A percentile compares a stretch with the other conserved stretches of the same genome.
phyloP scores from a whole-genome alignment of 116 monocot genomes.

The Phalaenopsis hybrid region DNA sequence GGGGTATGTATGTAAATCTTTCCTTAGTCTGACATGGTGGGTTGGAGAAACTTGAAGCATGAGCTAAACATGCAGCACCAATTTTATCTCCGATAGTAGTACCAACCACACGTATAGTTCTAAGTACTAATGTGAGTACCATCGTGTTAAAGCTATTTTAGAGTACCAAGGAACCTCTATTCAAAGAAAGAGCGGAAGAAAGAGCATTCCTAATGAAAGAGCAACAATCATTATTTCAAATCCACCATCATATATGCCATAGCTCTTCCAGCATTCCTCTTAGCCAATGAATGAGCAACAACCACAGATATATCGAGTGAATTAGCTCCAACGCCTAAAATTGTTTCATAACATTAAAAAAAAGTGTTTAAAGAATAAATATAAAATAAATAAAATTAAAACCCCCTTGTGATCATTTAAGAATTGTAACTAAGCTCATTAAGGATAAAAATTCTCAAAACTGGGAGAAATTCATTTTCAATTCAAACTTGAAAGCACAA shows the following conservation, averaged over 20 bases:
- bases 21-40: too few relatives aligned
- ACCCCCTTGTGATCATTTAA: not conserved
- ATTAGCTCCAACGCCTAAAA: constrained; percentile 61
- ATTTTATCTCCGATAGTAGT: too few relatives aligned
- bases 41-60: too few relatives aligned
- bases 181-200: too few relatives aligned
- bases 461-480: constrained; percentile 45
- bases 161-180: too few relatives aligned
- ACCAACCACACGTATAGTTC: too few relatives aligned
- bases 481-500: constrained; percentile 55
- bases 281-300: constrained; percentile 29
- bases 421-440: not conserved
- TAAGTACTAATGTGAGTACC: too few relatives aligned
- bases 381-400: not conserved
- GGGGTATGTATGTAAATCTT: too few relatives aligned
- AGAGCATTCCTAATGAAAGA: too few relatives aligned
- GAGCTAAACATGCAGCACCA: too few relatives aligned
- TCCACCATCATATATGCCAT: constrained; percentile 15
- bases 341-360: constrained; percentile 28
- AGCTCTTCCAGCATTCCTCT: constrained; percentile 21
- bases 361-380: not conserved
- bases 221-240: not conserved
- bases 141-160: too few relatives aligned
- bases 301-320: constrained; percentile 32
- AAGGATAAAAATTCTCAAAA: constrained; percentile 83